A percentile compares a stretch with the other conserved stretches of the same genome.
Evolutionary conservation across 208 protist species (phyloP).

Genomic region (Trichomonas gallinae): DNA sequence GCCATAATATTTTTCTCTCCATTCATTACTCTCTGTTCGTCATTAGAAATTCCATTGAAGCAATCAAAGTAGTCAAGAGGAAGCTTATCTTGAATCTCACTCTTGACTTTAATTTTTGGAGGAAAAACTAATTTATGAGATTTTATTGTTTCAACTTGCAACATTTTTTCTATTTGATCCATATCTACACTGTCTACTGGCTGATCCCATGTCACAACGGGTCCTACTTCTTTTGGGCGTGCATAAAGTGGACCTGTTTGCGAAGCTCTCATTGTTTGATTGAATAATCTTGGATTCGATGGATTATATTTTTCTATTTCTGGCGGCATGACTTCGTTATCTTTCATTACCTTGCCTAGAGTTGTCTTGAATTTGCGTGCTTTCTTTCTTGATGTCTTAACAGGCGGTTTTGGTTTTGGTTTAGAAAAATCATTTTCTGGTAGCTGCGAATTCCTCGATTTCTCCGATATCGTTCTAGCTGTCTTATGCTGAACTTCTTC

Average conservation of each 20-base stretch:
- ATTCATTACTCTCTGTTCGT: background rate
- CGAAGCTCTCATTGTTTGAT: background rate
- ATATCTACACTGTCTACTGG: background rate
- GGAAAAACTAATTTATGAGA: background rate
- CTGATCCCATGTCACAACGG: background rate
- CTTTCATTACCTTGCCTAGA: background rate
- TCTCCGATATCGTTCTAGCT: background rate
- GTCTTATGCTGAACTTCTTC: background rate
- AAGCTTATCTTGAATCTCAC: background rate
- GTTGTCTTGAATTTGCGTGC: background rate
- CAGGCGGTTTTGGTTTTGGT: background rate
- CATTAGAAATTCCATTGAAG: background rate
- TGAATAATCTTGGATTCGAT: background rate
- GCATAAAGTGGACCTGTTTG: background rate
- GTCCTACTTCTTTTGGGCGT: background rate
- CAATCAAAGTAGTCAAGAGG: conserved; percentile 5
- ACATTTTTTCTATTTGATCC: background rate
- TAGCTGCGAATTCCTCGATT: background rate
- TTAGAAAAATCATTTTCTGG: background rate
- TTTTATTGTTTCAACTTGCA: background rate
- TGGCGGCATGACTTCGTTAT: background rate
- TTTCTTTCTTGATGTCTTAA: background rate
- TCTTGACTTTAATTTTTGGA: background rate
- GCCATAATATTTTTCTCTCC: background rate
- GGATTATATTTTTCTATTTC: background rate